Evolutionary conservation across 2,329 filamentous ascomycete species (phyloP), one percentile per base, ranked within the genome.

Genomic region (Colletotrichum agaves): DNA sequence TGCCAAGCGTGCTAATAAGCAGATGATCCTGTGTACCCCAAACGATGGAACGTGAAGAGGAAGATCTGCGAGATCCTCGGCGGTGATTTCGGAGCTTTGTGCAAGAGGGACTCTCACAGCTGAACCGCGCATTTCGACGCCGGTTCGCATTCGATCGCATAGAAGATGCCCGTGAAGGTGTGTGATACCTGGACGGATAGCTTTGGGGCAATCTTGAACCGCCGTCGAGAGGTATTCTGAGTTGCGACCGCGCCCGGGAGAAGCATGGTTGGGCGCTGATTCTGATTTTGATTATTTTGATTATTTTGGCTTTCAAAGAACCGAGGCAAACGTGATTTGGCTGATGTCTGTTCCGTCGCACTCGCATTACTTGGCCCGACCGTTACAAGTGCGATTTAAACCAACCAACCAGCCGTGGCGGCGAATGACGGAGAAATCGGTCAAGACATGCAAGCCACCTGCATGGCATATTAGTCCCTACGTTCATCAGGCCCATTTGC

Each of bases 361-460:
- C 46, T 64, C 61, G 61, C 61, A 64, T 52, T 60, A 55, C 19
- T 53, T n/a, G n/a, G n/a, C n/a, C 21, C 50, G 50, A 53, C 50
- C 17, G 11, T 53, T 33, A 37, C 31, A 19, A 39, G 52, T 41
- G n/a, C 44, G 23, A 31, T 31, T 23, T 23, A 5, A 23, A 23
- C n/a, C 27, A 44, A 17, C 63, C 43, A 44, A 62, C 35, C 33
- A 57, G 58, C 44, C 43, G 44, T n/a, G 27, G 37, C n/a, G 10
- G 37, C 13, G 31, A 49, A 31, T 39, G 23, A 56, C 4, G 10
- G 21, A 50, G 17, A 37, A 33, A 41, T 17, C 27, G 50, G 3
- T 13, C 2, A 61, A 66, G 50, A 50, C 59, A 63, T 62, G 63
- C 59, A 49, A 57, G 11, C 47, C 59, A n/a, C 63, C 59, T 63